These are phyloP conservation scores for Penicillium crystallinum DNA, from an alignment of 495 filamentous ascomycete genomes.

Conservation along the genomic window DNA sequence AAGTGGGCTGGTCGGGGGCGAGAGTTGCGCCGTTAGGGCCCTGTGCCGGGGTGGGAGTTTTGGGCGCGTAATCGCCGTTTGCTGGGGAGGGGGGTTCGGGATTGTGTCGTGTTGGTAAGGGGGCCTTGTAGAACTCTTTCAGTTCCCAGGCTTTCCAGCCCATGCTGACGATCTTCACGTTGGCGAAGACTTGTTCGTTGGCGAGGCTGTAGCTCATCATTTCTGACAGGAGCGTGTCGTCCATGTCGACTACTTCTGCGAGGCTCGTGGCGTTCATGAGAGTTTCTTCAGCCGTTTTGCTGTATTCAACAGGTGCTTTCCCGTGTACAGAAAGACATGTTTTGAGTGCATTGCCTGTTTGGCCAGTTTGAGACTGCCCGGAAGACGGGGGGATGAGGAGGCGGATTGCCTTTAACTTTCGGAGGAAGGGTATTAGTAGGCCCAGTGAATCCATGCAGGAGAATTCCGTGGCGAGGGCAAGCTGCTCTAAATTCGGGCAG, in stretches of 20 bases:
- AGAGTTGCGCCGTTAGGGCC: not conserved
- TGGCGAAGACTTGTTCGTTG: conserved; percentile 31
- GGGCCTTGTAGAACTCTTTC: conserved; percentile 31
- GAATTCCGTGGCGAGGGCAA: conserved; percentile 45
- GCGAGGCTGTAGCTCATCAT: conserved; percentile 31
- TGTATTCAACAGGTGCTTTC: not conserved
- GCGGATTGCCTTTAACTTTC: conserved; percentile 39
- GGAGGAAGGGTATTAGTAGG: conserved; percentile 45
- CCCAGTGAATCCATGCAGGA: conserved; percentile 39
- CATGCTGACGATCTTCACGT: conserved; percentile 34
- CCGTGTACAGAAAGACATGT: not conserved
- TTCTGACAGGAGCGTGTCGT: conserved; percentile 31
- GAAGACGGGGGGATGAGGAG: conserved; percentile 36
- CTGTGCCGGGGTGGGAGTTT: not conserved
- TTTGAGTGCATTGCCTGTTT: not conserved
- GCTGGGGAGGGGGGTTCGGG: conserved; percentile 12
- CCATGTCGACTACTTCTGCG: conserved; percentile 33
- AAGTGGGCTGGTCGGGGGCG: not conserved
- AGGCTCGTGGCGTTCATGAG: conserved; percentile 21
- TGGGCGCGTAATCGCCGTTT: not conserved
- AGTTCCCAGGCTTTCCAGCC: conserved; percentile 39
- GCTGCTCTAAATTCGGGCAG: conserved; percentile 56
- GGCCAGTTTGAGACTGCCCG: conserved; percentile 5
- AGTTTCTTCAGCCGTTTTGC: conserved; percentile 5
- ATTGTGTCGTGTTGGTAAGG: conserved; percentile 1